These are phyloP conservation scores for sunflower (Helianthus annuus) DNA, from an alignment of 129 eudicot species.

Conservation along the genomic window HanXRQr2.0-SUNRISE NC_035447.2:10146021-10146520, in stretches of 20 bases:
- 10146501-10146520: conserved; percentile 59
- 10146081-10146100: too few species aligned
- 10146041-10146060: too few species aligned
- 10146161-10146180: neutral
- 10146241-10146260: neutral
- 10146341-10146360: neutral
- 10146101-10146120: too few species aligned
- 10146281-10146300: too few species aligned
- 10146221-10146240: neutral
- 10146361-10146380: too few species aligned
- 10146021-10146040: too few species aligned
- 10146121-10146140: neutral
- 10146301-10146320: neutral
- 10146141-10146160: neutral
- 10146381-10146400: neutral
- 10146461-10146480: neutral
- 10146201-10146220: too few species aligned
- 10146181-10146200: neutral
- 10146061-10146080: too few species aligned
- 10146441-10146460: neutral
- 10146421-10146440: neutral
- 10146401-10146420: neutral
- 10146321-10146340: neutral
- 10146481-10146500: conserved; percentile 32
- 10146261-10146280: neutral